Evolutionary conservation across 2,329 filamentous ascomycete species (phyloP).

Genomic region (Ascochyta fabae): DNA sequence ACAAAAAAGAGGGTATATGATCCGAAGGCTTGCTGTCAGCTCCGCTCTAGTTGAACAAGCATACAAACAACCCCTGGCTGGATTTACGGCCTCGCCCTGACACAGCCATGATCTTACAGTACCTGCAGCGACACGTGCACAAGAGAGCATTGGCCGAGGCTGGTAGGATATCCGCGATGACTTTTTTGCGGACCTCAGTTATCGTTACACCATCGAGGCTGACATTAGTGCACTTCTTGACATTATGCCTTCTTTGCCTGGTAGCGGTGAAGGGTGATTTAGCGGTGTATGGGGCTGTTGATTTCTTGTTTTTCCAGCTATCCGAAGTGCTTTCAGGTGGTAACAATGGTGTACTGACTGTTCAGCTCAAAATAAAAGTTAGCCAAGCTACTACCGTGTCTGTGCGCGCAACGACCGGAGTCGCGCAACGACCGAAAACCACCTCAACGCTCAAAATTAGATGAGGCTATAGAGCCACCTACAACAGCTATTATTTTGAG

Average conservation of each 20-base stretch:
- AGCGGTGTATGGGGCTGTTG: neutral
- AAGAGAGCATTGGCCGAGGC: neutral
- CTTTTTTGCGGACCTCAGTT: neutral
- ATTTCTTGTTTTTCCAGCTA: neutral
- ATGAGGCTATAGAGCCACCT: no score
- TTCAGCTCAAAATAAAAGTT: neutral
- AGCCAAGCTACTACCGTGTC: neutral
- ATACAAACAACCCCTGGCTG: neutral
- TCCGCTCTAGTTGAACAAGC: neutral
- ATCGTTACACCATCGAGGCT: conserved; percentile 6
- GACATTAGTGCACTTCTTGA: neutral
- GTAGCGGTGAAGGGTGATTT: neutral
- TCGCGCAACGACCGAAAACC: no score
- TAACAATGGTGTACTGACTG: conserved; percentile 1
- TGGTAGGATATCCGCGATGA: neutral
- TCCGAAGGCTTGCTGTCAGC: neutral
- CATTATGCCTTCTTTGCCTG: neutral
- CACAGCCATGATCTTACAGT: neutral
- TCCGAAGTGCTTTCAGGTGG: neutral
- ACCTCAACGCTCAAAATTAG: no score
- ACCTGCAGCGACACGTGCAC: neutral
- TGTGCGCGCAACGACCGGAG: no score
- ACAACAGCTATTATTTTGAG: no score
- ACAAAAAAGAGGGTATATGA: neutral
- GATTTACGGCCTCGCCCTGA: neutral